Evolutionary conservation across 352 stramenopile species (phyloP).

Genomic region (Phytophthora palmivora): DNA sequence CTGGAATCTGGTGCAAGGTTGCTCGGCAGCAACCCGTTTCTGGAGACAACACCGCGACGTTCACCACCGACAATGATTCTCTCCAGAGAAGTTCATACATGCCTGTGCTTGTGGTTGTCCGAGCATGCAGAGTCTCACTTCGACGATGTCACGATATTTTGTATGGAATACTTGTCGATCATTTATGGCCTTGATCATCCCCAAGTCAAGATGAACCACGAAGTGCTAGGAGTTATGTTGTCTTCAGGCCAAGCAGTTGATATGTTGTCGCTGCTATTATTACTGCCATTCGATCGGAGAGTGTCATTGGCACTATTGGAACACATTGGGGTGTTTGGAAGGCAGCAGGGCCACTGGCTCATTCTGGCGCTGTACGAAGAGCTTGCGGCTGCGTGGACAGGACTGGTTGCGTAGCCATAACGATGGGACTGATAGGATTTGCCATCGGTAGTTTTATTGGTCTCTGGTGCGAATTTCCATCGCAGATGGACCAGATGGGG

Average conservation of each 20-base stretch:
- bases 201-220: conserved; percentile 3
- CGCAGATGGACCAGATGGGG: too few relatives aligned
- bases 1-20: conserved; percentile 10
- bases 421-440: too few relatives aligned
- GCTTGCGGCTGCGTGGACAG: too few relatives aligned
- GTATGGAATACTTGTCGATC: conserved; percentile 11
- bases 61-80: neutral
- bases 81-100: conserved; percentile 7
- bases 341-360: conserved; percentile 16
- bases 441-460: too few relatives aligned
- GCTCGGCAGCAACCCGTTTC: conserved; percentile 1
- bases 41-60: neutral
- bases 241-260: conserved; percentile 7
- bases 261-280: conserved; percentile 1
- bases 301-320: neutral
- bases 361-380: conserved; percentile 16
- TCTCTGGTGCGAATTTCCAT: too few relatives aligned
- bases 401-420: too few relatives aligned
- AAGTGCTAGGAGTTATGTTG: conserved; percentile 12
- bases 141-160: conserved; percentile 7
- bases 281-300: conserved; percentile 14
- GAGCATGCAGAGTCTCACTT: conserved; percentile 5
- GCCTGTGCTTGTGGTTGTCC: conserved; percentile 12
- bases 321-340: conserved; percentile 12
- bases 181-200: conserved; percentile 3